Evolutionary conservation across 495 filamentous ascomycete genomes (phyloP).

Genomic region (Choiromyces venosus): DNA sequence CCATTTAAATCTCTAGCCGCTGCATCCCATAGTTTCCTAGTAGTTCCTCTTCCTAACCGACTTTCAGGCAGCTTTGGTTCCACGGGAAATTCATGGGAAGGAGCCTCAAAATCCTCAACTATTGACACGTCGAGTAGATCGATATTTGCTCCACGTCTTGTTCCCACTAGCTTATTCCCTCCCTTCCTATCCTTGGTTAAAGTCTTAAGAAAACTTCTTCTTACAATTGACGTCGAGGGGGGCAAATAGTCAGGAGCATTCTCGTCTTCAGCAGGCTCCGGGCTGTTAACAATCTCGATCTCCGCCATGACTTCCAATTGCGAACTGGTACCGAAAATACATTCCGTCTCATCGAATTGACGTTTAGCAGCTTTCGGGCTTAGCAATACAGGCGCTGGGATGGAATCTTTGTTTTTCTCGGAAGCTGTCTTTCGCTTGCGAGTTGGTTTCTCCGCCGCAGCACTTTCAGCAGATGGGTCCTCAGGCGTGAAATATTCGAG

Average conservation of each 20-base stretch:
- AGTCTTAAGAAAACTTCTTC: constrained; percentile 41
- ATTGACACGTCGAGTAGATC: neutral
- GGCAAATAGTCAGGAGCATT: constrained; percentile 35
- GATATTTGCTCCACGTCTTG: constrained; percentile 8
- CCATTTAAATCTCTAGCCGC: constrained; percentile 61
- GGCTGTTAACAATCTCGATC: constrained; percentile 56
- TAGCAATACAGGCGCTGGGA: constrained; percentile 52
- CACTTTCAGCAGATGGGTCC: constrained; percentile 8
- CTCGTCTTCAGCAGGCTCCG: constrained; percentile 22
- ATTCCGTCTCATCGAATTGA: constrained; percentile 65
- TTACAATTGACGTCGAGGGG: constrained; percentile 23
- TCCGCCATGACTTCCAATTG: constrained; percentile 76
- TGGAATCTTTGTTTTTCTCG: constrained; percentile 47
- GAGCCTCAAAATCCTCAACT: neutral
- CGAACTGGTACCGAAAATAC: constrained; percentile 89
- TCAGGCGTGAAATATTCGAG: constrained; percentile 42
- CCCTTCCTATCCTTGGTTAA: constrained; percentile 39
- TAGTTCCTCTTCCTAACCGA: constrained; percentile 10
- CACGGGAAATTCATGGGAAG: constrained; percentile 4
- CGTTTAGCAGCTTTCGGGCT: constrained; percentile 68
- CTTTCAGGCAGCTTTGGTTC: constrained; percentile 10
- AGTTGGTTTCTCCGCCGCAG: constrained; percentile 5
- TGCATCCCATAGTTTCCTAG: constrained; percentile 60
- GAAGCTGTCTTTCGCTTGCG: constrained; percentile 35
- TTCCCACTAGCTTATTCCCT: neutral